phyloP scores from a whole-genome alignment of 257 asterid genomes.

The Paraleonurus japonicus region DNA sequence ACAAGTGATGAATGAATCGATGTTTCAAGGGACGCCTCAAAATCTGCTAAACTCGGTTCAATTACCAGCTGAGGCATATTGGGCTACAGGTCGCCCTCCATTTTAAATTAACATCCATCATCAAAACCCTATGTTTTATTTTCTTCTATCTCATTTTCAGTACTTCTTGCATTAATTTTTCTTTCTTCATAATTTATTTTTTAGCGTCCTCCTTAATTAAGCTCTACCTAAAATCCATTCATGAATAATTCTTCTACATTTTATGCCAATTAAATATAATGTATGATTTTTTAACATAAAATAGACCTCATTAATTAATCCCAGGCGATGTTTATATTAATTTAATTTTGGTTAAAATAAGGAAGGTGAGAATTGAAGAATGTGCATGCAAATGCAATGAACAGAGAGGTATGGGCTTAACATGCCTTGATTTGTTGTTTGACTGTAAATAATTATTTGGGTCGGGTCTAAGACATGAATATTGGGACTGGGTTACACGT shows the following conservation, averaged over 20 bases:
- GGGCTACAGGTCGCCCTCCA: slow-evolving; percentile 77
- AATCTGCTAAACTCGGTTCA: slow-evolving; percentile 67
- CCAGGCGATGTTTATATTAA: too few relatives aligned
- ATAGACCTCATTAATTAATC: too few relatives aligned
- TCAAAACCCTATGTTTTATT: slow-evolving; percentile 12
- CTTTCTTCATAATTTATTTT: neutral
- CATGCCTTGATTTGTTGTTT: slow-evolving; percentile 25
- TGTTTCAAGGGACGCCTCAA: slow-evolving; percentile 47
- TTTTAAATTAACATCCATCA: slow-evolving; percentile 30
- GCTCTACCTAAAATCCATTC: too few relatives aligned
- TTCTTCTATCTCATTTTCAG: neutral
- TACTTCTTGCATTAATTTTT: slow-evolving; percentile 22
- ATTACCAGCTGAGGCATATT: slow-evolving; percentile 70
- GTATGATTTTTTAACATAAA: too few relatives aligned
- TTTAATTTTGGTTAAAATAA: too few relatives aligned
- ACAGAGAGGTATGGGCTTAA: slow-evolving; percentile 35
- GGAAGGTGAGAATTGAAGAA: neutral
- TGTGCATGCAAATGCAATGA: neutral
- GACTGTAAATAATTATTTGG: slow-evolving; percentile 14
- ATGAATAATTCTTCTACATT: too few relatives aligned
- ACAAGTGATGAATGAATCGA: slow-evolving; percentile 38
- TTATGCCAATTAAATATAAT: too few relatives aligned
- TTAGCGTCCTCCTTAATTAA: too few relatives aligned
- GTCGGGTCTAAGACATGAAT: slow-evolving; percentile 10
- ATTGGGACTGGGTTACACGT: slow-evolving; percentile 43